Conservation (phyloP, 2,329 filamentous ascomycete genomes). For the Stenocarpella maydis region DNA sequence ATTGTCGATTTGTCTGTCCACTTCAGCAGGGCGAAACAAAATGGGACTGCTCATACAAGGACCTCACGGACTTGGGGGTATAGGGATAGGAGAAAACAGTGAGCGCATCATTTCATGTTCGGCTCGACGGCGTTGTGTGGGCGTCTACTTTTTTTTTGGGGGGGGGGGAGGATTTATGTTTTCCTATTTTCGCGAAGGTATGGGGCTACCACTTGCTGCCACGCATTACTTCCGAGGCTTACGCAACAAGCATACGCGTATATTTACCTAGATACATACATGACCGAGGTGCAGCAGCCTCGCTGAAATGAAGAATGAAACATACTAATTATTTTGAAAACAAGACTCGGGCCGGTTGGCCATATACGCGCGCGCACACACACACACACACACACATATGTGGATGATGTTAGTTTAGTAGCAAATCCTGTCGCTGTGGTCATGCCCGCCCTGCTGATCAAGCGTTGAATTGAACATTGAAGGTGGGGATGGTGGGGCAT, state of each 20-base stretch:
- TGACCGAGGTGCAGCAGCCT: background rate
- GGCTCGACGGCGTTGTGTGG: slow-evolving; percentile 2
- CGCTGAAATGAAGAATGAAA: background rate
- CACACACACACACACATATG: too few relatives aligned
- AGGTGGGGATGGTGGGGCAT: slow-evolving; percentile 14
- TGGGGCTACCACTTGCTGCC: background rate
- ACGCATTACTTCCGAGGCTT: background rate
- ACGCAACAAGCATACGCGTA: background rate
- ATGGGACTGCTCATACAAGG: slow-evolving; percentile 22
- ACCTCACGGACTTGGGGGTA: slow-evolving; percentile 16
- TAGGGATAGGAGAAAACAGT: slow-evolving; percentile 8
- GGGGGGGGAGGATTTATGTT: background rate
- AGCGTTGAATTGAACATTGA: background rate
- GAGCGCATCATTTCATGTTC: slow-evolving; percentile 3
- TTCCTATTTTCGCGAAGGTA: background rate
- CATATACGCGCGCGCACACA: too few relatives aligned
- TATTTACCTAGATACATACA: background rate
- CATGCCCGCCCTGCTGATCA: background rate
- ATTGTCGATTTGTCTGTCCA: background rate
- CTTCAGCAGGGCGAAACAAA: slow-evolving; percentile 4
- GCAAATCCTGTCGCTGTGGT: too few relatives aligned
- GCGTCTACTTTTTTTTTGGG: background rate
- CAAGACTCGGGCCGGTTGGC: background rate
- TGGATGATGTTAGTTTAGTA: background rate
- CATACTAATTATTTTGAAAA: background rate